phyloP scores from a whole-genome alignment of 2,329 filamentous ascomycete genomes.

The Penicillium expansum region DNA sequence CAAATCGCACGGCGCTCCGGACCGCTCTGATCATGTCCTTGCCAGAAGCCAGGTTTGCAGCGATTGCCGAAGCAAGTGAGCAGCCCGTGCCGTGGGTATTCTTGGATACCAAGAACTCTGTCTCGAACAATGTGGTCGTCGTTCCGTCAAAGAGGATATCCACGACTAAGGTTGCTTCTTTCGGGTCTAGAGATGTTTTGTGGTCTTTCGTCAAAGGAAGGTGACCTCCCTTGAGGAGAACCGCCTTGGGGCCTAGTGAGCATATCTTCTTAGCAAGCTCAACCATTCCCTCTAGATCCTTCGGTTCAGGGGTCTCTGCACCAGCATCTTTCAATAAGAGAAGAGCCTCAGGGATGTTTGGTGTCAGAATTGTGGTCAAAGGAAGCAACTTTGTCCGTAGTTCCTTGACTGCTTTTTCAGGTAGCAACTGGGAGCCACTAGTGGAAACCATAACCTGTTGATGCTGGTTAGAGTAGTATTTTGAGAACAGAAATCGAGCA shows the following conservation, averaged over 20 bases:
- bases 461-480: slow-evolving; percentile 12
- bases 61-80: slow-evolving; percentile 76
- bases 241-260: slow-evolving; percentile 69
- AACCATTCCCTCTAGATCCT: slow-evolving; percentile 64
- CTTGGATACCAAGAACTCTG: slow-evolving; percentile 66
- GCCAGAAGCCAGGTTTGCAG: slow-evolving; percentile 58
- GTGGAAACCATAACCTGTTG: slow-evolving; percentile 76
- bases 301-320: slow-evolving; percentile 45
- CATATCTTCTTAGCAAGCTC: slow-evolving; percentile 64
- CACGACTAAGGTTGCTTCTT: slow-evolving; percentile 65
- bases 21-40: slow-evolving; percentile 52
- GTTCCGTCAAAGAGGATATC: slow-evolving; percentile 71
- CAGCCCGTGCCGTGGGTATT: slow-evolving; percentile 96
- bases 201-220: slow-evolving; percentile 68
- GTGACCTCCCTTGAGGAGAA: slow-evolving; percentile 89
- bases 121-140: slow-evolving; percentile 63
- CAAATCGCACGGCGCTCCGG: slow-evolving; percentile 56
- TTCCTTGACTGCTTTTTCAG: slow-evolving; percentile 41
- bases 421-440: slow-evolving; percentile 48
- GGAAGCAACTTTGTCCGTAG: slow-evolving; percentile 44
- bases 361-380: slow-evolving; percentile 47
- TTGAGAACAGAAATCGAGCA: slow-evolving; percentile 17
- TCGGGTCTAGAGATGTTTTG: slow-evolving; percentile 55
- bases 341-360: slow-evolving; percentile 50
- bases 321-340: slow-evolving; percentile 46